Conservation (phyloP, 1,284 basidiomycete genomes). For the Ustilago vetiveriae region DNA sequence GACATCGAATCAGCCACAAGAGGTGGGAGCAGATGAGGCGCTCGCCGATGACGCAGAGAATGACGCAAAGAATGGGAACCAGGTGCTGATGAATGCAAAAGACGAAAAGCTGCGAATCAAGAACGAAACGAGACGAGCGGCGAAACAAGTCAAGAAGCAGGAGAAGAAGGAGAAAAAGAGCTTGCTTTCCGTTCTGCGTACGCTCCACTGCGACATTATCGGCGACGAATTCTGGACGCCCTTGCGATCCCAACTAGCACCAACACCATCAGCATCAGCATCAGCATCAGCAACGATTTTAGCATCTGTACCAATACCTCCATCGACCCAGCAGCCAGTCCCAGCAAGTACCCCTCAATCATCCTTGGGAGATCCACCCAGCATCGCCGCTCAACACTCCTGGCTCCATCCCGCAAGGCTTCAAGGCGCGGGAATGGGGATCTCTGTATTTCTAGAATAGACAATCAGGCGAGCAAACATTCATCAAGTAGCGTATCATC, state of each 20-base stretch:
- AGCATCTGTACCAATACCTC: not conserved
- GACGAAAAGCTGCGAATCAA: constrained; percentile 30
- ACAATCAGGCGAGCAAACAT: too few species aligned
- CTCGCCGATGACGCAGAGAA: not conserved
- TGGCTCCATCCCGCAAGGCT: constrained; percentile 27
- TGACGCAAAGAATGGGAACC: not conserved
- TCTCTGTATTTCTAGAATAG: constrained; percentile 34
- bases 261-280: not conserved
- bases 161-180: constrained; percentile 35
- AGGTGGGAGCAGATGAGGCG: not conserved
- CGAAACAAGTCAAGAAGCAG: constrained; percentile 30
- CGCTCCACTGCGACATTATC: constrained; percentile 65
- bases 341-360: too few species aligned
- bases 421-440: constrained; percentile 27
- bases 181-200: constrained; percentile 42
- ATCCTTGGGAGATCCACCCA: too few species aligned
- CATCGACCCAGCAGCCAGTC: too few species aligned
- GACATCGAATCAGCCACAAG: constrained; percentile 32
- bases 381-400: constrained; percentile 3
- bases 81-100: constrained; percentile 25
- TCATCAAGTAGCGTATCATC: too few species aligned
- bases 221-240: constrained; percentile 58
- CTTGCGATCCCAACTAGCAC: too few species aligned
- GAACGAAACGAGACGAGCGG: constrained; percentile 18
- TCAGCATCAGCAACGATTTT: constrained; percentile 20